Evolutionary conservation across 2,329 filamentous ascomycete genomes (phyloP).

Genomic region (Botrytis squamosa): DNA sequence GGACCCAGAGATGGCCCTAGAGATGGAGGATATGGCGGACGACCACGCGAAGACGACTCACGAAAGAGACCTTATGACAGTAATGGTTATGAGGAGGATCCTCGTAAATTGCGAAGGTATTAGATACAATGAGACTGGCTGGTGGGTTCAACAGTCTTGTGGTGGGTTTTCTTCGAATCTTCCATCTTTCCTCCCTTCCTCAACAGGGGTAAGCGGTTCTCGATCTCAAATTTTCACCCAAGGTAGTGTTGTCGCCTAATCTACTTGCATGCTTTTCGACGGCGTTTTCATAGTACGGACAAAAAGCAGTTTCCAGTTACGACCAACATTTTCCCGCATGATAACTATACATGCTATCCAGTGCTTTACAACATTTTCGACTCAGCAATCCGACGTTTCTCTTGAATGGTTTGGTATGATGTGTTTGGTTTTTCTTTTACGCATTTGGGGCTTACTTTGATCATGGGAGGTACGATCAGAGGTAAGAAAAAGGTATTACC

Average conservation of each 20-base stretch:
- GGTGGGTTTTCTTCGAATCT: slow-evolving; percentile 50
- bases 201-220: slow-evolving; percentile 42
- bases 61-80: slow-evolving; percentile 53
- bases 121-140: slow-evolving; percentile 44
- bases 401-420: slow-evolving; percentile 19
- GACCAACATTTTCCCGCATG: slow-evolving; percentile 22
- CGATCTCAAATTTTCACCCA: slow-evolving; percentile 34
- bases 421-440: slow-evolving; percentile 20
- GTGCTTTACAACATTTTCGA: slow-evolving; percentile 19
- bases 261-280: slow-evolving; percentile 27
- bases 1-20: slow-evolving; percentile 52
- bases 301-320: slow-evolving; percentile 12
- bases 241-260: slow-evolving; percentile 37
- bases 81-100: slow-evolving; percentile 83
- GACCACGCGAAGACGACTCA: slow-evolving; percentile 53
- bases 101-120: slow-evolving; percentile 63
- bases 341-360: slow-evolving; percentile 28
- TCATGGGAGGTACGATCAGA: slow-evolving; percentile 53
- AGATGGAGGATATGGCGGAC: slow-evolving; percentile 51
- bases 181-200: slow-evolving; percentile 41
- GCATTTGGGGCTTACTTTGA: slow-evolving; percentile 28
- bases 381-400: neutral
- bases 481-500: slow-evolving; percentile 46
- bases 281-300: slow-evolving; percentile 17
- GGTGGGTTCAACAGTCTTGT: slow-evolving; percentile 39